Percentiles rank a stretch among this genome's conserved stretches.
These are phyloP conservation scores for Asterionellopsis glacialis DNA, from an alignment of 108 stramenopile species.

Conservation along the genomic window DNA sequence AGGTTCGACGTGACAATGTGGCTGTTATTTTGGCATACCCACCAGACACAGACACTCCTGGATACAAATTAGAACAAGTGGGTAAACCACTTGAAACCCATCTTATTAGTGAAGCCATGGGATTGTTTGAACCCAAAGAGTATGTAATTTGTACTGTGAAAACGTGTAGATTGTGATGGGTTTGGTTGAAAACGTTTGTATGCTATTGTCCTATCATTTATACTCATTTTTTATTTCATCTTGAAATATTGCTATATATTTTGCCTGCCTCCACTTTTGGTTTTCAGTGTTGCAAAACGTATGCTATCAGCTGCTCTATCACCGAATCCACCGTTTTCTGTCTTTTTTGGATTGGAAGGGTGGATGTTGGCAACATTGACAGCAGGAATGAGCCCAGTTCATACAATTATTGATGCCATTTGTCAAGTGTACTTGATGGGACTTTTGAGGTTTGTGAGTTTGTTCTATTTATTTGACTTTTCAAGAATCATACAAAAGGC, in stretches of 20 bases:
- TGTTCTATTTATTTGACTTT: constrained; percentile 79
- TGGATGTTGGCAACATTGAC: constrained; percentile 78
- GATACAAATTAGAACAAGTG: constrained; percentile 78
- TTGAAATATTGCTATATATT: too few relatives aligned
- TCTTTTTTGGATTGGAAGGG: constrained; percentile 78
- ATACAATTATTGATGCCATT: constrained; percentile 46
- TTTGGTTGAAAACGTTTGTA: background rate
- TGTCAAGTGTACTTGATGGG: constrained; percentile 66
- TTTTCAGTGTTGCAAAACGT: constrained; percentile 47
- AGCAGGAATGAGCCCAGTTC: constrained; percentile 71
- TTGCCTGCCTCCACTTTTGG: background rate
- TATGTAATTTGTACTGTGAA: too few relatives aligned
- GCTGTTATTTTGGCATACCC: constrained; percentile 87
- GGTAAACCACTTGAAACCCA: constrained; percentile 71
- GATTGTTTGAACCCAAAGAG: constrained; percentile 58
- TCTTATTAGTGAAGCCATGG: constrained; percentile 57
- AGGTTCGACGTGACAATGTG: constrained; percentile 43
- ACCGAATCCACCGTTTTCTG: constrained; percentile 50
- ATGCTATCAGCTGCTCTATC: constrained; percentile 56
- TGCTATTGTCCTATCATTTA: background rate
- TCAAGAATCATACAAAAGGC: constrained; percentile 48
- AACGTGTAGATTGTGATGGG: too few relatives aligned
- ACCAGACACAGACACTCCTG: constrained; percentile 97
- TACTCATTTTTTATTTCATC: background rate
- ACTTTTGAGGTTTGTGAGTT: constrained; percentile 60